These are phyloP conservation scores for Tetrahymena malaccensis DNA, from an alignment of 73 alveolate species.

Conservation along the genomic window DNA sequence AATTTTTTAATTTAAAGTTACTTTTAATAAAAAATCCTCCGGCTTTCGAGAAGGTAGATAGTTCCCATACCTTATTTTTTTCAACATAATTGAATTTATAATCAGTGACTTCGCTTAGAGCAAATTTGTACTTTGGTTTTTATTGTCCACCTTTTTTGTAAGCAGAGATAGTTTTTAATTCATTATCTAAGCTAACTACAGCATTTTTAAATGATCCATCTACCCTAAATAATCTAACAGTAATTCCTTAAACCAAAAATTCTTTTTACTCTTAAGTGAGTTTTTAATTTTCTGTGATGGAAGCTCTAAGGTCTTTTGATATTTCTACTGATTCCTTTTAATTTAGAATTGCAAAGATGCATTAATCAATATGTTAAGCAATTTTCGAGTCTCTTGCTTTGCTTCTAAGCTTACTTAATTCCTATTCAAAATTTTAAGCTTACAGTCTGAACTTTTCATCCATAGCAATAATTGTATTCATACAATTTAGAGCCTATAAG, in stretches of 20 bases:
- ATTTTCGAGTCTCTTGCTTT: background rate
- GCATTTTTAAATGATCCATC: background rate
- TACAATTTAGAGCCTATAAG: background rate
- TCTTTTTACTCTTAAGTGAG: background rate
- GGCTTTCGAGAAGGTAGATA: background rate
- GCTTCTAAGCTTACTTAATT: background rate
- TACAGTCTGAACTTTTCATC: background rate
- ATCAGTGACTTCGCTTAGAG: background rate
- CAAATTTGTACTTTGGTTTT: background rate
- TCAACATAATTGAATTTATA: background rate
- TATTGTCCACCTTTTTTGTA: background rate
- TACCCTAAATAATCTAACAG: background rate
- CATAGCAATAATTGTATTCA: background rate
- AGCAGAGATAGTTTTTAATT: background rate
- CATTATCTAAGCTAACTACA: background rate
- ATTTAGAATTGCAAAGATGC: background rate
- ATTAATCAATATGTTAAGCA: background rate
- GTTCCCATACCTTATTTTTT: background rate
- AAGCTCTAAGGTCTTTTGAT: background rate
- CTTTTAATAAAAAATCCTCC: background rate
- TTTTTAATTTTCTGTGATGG: background rate
- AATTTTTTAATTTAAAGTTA: background rate
- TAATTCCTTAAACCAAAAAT: background rate
- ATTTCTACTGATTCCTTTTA: background rate
- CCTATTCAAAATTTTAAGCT: background rate